Evolutionary conservation across 768 basidiomycete species (phyloP).

Genomic region (Rhizopogon salebrosus): DNA sequence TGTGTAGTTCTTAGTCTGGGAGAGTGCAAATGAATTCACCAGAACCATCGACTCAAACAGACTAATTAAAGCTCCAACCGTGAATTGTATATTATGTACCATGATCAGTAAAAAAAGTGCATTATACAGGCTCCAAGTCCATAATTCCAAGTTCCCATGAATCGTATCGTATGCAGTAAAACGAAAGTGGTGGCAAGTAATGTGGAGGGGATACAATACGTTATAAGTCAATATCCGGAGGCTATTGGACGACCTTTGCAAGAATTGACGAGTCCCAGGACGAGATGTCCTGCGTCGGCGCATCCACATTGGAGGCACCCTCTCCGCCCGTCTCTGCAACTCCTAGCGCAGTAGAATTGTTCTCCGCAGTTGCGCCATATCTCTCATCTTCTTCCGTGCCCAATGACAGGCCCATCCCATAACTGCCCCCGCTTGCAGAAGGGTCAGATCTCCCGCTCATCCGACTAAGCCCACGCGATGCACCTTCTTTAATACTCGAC

Average conservation of each 20-base stretch:
- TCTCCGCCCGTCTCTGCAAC: not conserved
- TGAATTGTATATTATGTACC: not conserved
- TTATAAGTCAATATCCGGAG: not conserved
- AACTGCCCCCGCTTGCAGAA: not conserved
- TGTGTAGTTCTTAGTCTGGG: no score
- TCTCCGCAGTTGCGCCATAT: not conserved
- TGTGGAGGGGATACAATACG: not conserved
- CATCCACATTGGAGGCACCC: no score
- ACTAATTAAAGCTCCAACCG: not conserved
- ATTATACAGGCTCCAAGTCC: conserved; percentile 1
- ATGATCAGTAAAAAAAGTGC: not conserved
- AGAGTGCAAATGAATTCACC: no score
- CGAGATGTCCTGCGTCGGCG: not conserved
- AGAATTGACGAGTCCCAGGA: not conserved
- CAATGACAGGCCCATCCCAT: not conserved
- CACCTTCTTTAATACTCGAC: conserved; percentile 10
- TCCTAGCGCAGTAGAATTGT: not conserved
- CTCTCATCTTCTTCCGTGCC: not conserved
- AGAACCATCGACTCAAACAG: no score
- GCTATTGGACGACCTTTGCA: not conserved
- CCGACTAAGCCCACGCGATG: not conserved
- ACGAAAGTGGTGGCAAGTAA: not conserved
- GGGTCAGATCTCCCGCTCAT: conserved; percentile 4
- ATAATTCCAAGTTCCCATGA: not conserved
- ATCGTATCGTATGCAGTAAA: not conserved